A percentile compares a stretch with the other conserved stretches of the same genome.
Evolutionary conservation across 148 eudicot genomes (phyloP).

Genomic region (Silene conica): DNA sequence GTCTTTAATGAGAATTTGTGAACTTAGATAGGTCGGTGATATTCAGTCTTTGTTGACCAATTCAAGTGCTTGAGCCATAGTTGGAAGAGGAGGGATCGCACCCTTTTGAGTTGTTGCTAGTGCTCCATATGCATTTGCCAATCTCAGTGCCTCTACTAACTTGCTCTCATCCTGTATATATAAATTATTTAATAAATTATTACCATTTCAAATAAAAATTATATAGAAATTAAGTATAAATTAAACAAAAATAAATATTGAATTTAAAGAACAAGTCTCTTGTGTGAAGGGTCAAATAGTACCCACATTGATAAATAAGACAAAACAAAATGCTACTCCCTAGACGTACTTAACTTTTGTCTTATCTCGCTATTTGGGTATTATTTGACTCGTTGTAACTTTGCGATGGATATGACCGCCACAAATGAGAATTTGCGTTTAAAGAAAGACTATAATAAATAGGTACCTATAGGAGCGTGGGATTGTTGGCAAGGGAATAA

Average conservation of each 20-base stretch:
- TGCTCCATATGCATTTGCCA: constrained; percentile 56
- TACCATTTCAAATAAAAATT: not conserved
- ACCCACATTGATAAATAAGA: too few relatives aligned
- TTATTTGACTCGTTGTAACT: too few relatives aligned
- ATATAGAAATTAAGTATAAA: not conserved
- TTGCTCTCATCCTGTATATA: constrained; percentile 36
- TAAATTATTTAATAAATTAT: not conserved
- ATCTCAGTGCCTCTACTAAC: constrained; percentile 32
- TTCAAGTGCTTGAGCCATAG: constrained; percentile 25
- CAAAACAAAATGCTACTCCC: too few relatives aligned
- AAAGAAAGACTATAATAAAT: too few relatives aligned
- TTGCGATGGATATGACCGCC: too few relatives aligned
- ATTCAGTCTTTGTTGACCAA: constrained; percentile 15
- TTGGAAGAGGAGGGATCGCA: constrained; percentile 56
- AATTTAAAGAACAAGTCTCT: too few relatives aligned
- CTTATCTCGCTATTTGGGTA: too few relatives aligned
- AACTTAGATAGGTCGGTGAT: too few relatives aligned
- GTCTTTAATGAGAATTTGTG: too few relatives aligned
- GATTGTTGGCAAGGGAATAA: constrained; percentile 34
- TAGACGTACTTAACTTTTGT: too few relatives aligned
- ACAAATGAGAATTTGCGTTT: too few relatives aligned
- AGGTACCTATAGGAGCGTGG: constrained; percentile 31
- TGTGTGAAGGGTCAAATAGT: too few relatives aligned
- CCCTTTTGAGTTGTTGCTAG: constrained; percentile 44
- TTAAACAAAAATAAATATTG: not conserved